Base-by-base conservation (phyloP, 179 eudicot species). In the Beta lomatogona region DNA sequence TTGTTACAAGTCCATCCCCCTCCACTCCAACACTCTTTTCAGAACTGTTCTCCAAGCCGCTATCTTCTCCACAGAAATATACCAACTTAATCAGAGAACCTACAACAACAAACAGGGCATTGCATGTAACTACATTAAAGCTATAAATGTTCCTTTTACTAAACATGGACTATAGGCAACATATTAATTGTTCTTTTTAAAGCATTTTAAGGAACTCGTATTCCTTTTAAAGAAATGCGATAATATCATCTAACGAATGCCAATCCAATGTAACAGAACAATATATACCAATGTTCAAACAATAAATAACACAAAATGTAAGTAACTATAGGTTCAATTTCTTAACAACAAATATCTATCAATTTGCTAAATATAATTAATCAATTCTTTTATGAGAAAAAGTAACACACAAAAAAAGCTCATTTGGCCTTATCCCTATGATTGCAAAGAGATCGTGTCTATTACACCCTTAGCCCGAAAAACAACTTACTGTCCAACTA, bases 81-180 rank as follows among this genome's bases (percentile, higher is more conserved):
- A 92, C 99, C 87, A 96, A 88, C 86, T 96, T 96, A 75, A 96
- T 89, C 28, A 96, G 91, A 78, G 99, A 78, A 70, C 99, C 99
- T 96, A 83, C 65, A 76, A 58, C 10, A 79, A 16, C 28, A 60
- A 59, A 79, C 61, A 70, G 41, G 44, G 76, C 52, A 73, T 9
- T 19, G 52, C 50, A 82, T 19, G n/a, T 54, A 76, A 52, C 65
- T 69, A n/a, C 36, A 15, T 64, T 70, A 50, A 82, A 60, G 45
- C 76, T n/a, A 60, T 21, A 70, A 50, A 48, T 21, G 19, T 52
- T 15, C 61, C 48, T 53, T 52, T 5, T 41, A 52, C 46, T 4
- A 13, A 45, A 52, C 15, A 75, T 31, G 74, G 19, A 53, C 4
- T 6, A 65, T 28, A 77, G 31, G 60, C 61, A 66, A 75, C 79